Conservation (phyloP, 2,329 filamentous ascomycete species). For the Neurospora sp. region DNA sequence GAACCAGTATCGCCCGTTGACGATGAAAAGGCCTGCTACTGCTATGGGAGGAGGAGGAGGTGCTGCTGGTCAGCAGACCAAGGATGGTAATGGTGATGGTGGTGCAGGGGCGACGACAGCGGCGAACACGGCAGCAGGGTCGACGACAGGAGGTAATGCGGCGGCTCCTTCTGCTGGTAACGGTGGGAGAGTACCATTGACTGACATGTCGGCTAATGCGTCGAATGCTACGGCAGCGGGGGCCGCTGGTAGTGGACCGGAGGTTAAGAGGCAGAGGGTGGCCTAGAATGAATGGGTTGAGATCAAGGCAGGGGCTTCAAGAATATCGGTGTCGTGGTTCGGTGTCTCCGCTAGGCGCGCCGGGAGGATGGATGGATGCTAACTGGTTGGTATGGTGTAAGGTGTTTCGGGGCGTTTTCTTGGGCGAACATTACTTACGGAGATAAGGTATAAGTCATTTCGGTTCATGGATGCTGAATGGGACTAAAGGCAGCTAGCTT, state of each 20-base stretch:
- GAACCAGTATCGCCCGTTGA: conserved; percentile 47
- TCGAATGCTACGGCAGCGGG: conserved; percentile 11
- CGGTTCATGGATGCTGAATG: too few species aligned
- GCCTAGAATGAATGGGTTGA: conserved; percentile 3
- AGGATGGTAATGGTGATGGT: not conserved
- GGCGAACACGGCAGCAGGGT: not conserved
- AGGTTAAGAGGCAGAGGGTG: conserved; percentile 44
- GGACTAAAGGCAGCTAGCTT: too few species aligned
- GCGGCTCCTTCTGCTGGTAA: conserved; percentile 4
- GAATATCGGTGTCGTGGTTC: too few species aligned
- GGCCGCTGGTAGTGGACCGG: conserved; percentile 19
- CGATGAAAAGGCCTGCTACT: conserved; percentile 42
- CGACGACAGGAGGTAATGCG: conserved; percentile 17
- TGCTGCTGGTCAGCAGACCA: not conserved
- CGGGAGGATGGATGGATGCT: too few species aligned
- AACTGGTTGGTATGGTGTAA: too few species aligned
- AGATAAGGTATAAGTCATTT: too few species aligned
- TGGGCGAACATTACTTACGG: too few species aligned
- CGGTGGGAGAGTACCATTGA: conserved; percentile 32
- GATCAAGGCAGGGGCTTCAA: too few species aligned
- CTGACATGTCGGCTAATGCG: conserved; percentile 40
- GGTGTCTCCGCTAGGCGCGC: too few species aligned
- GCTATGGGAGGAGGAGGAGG: conserved; percentile 1
- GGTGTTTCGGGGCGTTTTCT: too few species aligned
- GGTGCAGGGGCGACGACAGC: not conserved